These are phyloP conservation scores for Tothia fuscella DNA, from an alignment of 2,329 filamentous ascomycete genomes.

Conservation along the genomic window DNA sequence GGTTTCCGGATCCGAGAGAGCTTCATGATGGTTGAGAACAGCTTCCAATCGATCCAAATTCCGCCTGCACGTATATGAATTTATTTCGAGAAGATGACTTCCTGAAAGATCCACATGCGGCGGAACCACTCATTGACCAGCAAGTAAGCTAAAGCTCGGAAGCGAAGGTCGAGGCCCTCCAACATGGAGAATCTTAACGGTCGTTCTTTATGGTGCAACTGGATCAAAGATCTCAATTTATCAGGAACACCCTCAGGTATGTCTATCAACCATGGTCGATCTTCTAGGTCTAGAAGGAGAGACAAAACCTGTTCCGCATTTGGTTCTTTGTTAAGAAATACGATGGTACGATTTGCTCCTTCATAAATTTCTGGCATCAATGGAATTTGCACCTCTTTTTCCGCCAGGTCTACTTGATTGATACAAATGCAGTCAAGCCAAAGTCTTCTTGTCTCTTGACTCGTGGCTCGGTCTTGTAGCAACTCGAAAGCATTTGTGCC, in stretches of 20 bases:
- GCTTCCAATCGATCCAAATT: not conserved
- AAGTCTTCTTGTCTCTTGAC: not conserved
- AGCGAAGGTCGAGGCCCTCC: not conserved
- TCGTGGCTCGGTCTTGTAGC: not conserved
- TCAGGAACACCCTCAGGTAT: not conserved
- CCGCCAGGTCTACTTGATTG: not conserved
- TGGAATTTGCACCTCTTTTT: not conserved
- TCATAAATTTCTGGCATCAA: not conserved
- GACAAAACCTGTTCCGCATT: not conserved
- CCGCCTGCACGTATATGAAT: not conserved
- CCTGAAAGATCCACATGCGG: not conserved
- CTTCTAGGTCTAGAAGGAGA: not conserved
- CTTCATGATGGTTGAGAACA: not conserved
- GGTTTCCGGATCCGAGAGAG: not conserved
- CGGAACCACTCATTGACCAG: not conserved
- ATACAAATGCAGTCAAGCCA: slow-evolving; percentile 1
- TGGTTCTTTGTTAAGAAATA: not conserved
- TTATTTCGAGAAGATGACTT: not conserved
- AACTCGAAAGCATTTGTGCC: not conserved
- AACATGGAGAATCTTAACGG: not conserved
- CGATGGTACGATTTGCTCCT: not conserved
- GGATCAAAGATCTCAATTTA: not conserved
- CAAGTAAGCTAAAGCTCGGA: not conserved
- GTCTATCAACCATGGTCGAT: not conserved
- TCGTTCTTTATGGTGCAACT: not conserved